Evolutionary conservation across 768 basidiomycete genomes (phyloP), one percentile per base, ranked within the genome.

Genomic region (Russula brevipes): DNA sequence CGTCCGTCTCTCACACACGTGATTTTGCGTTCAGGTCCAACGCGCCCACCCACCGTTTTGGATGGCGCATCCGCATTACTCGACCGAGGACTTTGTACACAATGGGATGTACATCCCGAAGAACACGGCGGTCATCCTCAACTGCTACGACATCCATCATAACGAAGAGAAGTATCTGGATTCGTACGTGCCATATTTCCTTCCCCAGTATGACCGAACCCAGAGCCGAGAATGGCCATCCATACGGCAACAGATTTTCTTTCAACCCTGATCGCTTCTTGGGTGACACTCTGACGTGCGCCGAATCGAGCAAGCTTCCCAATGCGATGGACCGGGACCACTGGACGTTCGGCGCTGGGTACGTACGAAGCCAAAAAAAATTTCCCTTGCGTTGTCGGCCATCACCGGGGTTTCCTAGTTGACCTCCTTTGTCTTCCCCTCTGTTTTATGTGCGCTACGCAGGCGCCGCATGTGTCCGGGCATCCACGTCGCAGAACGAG

Each of bases 311-410:
- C 16, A 78, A 79, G 45, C 54, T 55, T 30, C 17, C 54, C 30
- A 55, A 55, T 4, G 41, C 54, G n/a, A 54, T 54, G 52, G 72
- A 82, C 58, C 76, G 80, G 42, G 81, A 82, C 61, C 79, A 82
- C 61, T 82, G 81, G 81, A 74, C 76, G 70, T 82, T 80, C 56
- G 81, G 81, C 14, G 79, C 71, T 1, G 81, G 80, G 80, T 82
- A 66, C 38, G 75, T 70, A 19, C 33, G 31, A 44, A 24, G 24
- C 24, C 1, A 24, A n/a, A n/a, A n/a, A n/a, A n/a, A n/a, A 24
- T 24, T 24, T 24, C 19, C 9, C 24, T 24, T 24, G 24, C 24
- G 24, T 24, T 24, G 41, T 42, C 41, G 11, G 10, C 41, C 10
- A 16, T 14, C 41, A 42, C 41, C 41, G 41, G 24, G 19, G 2